Base-by-base conservation (phyloP, 768 basidiomycete genomes). In the Pleurotus citrinopileatus region DNA sequence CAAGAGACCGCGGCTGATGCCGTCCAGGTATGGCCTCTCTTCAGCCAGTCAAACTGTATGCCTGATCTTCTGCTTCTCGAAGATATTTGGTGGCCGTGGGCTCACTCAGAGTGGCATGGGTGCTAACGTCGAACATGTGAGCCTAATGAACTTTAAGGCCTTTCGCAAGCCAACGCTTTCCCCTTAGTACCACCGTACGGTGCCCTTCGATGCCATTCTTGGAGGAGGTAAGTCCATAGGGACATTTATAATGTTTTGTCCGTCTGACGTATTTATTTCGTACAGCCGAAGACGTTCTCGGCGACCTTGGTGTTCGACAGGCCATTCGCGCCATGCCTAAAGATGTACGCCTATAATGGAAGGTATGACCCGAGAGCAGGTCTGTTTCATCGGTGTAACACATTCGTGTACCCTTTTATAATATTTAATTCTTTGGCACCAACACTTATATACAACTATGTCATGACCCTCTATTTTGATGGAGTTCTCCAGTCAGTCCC, bases 81-180 rank as follows among this genome's bases (percentile, higher is more conserved):
- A 77, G 76, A 84, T 94, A 59, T 94, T 93, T 64, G 91, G 91
- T 57, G 93, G 93, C 19, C 83, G 94, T 60, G 93, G 89, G 42
- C 81, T 95, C 56, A 95, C 94, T 10, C 80, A 82, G 68, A 86
- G 86, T 6, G 91, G 78, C 54, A 79, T 81, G 78, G 91, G 91
- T 37, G 74, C 76, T 45, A 75, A 76, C 57, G 83, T 90, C 55
- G 90, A 92, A 69, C 86, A 89, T 61, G 71, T 72, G 54, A 61
- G 78, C 70, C 37, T n/a, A n/a, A n/a, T n/a, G n/a, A n/a, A n/a
- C n/a, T n/a, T n/a, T n/a, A n/a, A n/a, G n/a, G n/a, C n/a, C n/a
- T n/a, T n/a, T n/a, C n/a, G n/a, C n/a, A n/a, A n/a, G n/a, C n/a
- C n/a, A n/a, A n/a, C n/a, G n/a, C n/a, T n/a, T n/a, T n/a, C n/a